Conservation (phyloP, 2,329 filamentous ascomycete species). For the Fusarium ramigenum region DNA sequence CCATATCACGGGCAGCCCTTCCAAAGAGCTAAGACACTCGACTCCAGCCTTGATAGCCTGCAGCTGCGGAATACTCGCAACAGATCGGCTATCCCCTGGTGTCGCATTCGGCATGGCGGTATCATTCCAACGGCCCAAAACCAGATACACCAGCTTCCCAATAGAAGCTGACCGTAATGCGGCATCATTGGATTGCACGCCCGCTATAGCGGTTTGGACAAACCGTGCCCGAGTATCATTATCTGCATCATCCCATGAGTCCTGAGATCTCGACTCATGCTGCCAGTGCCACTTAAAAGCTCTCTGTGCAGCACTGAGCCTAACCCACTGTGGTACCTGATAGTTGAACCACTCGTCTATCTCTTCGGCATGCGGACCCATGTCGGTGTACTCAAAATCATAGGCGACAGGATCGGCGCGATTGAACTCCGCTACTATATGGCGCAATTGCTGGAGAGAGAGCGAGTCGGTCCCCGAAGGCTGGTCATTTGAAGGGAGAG, state of each 20-base stretch:
- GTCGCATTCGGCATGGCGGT: conserved; percentile 64
- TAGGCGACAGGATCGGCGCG: conserved; percentile 77
- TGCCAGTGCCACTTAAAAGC: conserved; percentile 83
- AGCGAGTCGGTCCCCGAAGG: conserved; percentile 71
- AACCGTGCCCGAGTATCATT: conserved; percentile 66
- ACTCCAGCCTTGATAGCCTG: conserved; percentile 66
- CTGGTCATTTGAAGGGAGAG: conserved; percentile 41
- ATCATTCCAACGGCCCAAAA: conserved; percentile 75
- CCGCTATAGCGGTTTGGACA: conserved; percentile 61
- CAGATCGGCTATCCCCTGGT: conserved; percentile 55
- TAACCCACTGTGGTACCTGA: conserved; percentile 83
- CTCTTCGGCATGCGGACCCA: conserved; percentile 81
- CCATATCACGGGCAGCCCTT: conserved; percentile 63
- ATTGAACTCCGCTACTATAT: conserved; percentile 78
- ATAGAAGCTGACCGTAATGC: conserved; percentile 62
- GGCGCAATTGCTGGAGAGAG: conserved; percentile 77
- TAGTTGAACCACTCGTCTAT: conserved; percentile 98
- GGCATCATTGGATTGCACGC: conserved; percentile 56
- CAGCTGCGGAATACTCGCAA: conserved; percentile 66
- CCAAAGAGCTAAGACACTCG: conserved; percentile 59
- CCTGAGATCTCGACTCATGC: conserved; percentile 52
- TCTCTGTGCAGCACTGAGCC: conserved; percentile 77
- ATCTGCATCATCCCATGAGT: conserved; percentile 73
- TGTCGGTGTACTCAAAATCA: conserved; percentile 84
- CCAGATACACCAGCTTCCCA: conserved; percentile 67